Conservation (phyloP, 345 rosid species). For the Eucalyptus decipiens region DNA sequence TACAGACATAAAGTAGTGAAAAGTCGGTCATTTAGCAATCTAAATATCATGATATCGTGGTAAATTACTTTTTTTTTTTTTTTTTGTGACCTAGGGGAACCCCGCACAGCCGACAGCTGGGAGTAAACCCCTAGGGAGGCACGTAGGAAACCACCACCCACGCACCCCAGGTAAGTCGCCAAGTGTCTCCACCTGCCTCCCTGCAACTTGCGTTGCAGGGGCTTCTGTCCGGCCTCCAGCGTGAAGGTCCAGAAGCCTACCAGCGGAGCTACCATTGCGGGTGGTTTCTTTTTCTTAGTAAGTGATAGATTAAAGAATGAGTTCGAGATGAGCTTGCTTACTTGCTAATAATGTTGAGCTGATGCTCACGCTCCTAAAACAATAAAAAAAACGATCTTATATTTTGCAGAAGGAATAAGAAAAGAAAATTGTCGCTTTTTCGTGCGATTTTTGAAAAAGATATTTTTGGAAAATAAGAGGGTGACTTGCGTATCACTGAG, state of each 20-base stretch:
- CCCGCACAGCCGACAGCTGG: no score
- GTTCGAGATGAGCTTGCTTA: not conserved
- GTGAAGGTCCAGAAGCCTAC: no score
- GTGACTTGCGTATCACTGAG: not conserved
- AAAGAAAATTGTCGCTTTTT: not conserved
- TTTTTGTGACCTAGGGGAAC: no score
- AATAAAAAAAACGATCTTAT: not conserved
- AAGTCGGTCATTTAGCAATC: accelerated
- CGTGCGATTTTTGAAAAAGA: not conserved
- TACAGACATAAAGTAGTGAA: accelerated
- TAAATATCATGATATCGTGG: not conserved
- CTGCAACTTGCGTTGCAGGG: no score
- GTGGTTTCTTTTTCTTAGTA: not conserved
- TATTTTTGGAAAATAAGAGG: not conserved
- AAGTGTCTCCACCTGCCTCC: no score
- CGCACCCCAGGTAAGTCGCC: no score
- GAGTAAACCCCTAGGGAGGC: no score
- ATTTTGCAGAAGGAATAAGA: not conserved
- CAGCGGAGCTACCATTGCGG: no score
- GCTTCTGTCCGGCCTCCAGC: no score
- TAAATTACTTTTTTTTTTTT: not conserved
- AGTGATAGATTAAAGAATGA: not conserved
- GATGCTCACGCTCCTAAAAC: not conserved
- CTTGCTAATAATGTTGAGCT: accelerated
- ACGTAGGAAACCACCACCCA: no score